A percentile compares a stretch with the other conserved stretches of the same genome.
phyloP scores from a whole-genome alignment of 345 rosid species.

The Litchi chinensis region DNA sequence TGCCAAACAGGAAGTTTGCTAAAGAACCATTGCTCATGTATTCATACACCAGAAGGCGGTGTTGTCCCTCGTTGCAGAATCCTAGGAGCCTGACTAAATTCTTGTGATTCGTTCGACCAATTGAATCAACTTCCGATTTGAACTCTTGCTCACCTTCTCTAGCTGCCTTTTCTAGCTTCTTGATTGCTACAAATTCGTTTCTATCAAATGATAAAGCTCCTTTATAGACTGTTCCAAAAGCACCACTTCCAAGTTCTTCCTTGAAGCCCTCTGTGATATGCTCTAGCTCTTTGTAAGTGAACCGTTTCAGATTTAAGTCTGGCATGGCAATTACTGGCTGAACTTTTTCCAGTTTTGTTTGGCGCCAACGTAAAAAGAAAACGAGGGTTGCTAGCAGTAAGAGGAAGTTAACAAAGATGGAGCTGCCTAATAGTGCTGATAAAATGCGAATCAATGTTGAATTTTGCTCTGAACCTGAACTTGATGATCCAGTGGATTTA shows the following conservation, averaged over 20 bases:
- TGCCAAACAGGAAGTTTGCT: slow-evolving; percentile 1
- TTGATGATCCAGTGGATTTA: too few relatives aligned
- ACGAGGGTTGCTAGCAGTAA: slow-evolving; percentile 14
- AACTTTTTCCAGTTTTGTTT: not conserved
- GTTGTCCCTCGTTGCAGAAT: slow-evolving; percentile 35
- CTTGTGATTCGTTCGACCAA: slow-evolving; percentile 42
- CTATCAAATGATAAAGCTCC: slow-evolving; percentile 17
- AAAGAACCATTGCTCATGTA: slow-evolving; percentile 30
- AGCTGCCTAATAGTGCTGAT: slow-evolving; percentile 30
- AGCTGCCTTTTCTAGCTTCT: slow-evolving; percentile 23
- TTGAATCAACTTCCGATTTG: slow-evolving; percentile 29
- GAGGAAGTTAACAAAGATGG: slow-evolving; percentile 23
- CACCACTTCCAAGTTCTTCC: slow-evolving; percentile 36
- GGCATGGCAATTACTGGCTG: not conserved
- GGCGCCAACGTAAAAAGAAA: not conserved
- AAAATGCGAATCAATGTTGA: slow-evolving; percentile 16
- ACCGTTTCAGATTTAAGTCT: slow-evolving; percentile 14
- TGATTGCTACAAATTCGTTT: slow-evolving; percentile 23
- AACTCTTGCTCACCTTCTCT: slow-evolving; percentile 32
- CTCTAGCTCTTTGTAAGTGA: slow-evolving; percentile 30
- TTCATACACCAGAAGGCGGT: slow-evolving; percentile 40
- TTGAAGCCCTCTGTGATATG: slow-evolving; percentile 33
- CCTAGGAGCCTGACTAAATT: slow-evolving; percentile 40
- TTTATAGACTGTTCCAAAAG: slow-evolving; percentile 38
- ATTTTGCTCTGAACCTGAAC: not conserved